Percentiles rank a stretch among this genome's conserved stretches.
phyloP scores from a whole-genome alignment of 768 basidiomycete species.

The Coprinopsis sp. region DNA sequence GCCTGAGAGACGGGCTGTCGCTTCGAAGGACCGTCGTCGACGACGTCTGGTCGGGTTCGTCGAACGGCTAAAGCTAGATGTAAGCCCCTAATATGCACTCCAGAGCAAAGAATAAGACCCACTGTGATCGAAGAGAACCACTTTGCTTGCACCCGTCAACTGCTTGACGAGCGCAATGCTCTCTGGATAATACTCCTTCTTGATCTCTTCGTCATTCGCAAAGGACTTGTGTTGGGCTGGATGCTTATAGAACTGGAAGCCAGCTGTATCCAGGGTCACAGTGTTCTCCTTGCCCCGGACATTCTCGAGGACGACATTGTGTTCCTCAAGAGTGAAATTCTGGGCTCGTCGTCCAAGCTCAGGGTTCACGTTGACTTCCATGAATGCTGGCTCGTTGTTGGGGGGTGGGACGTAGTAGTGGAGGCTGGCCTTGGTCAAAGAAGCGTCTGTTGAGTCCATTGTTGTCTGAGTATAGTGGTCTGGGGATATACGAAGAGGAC shows the following conservation, averaged over 20 bases:
- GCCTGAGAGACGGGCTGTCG: slow-evolving; percentile 41
- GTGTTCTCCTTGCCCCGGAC: slow-evolving; percentile 45
- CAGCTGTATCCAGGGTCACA: slow-evolving; percentile 43
- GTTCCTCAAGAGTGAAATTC: slow-evolving; percentile 29
- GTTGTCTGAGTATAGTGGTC: too few species aligned
- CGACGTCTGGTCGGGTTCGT: slow-evolving; percentile 32
- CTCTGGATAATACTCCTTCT: slow-evolving; percentile 57
- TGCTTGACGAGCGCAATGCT: slow-evolving; percentile 53
- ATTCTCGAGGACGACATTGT: slow-evolving; percentile 44
- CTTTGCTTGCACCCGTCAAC: slow-evolving; percentile 53
- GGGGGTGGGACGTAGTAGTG: slow-evolving; percentile 33
- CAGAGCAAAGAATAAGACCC: slow-evolving; percentile 24
- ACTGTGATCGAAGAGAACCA: slow-evolving; percentile 63
- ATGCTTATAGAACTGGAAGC: slow-evolving; percentile 42
- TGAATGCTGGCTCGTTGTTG: slow-evolving; percentile 38
- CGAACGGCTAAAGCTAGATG: slow-evolving; percentile 32
- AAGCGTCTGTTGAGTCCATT: background rate
- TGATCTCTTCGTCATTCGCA: slow-evolving; percentile 45
- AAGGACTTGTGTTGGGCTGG: slow-evolving; percentile 45
- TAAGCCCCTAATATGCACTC: too few species aligned
- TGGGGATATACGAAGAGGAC: too few species aligned
- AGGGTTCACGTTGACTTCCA: slow-evolving; percentile 29
- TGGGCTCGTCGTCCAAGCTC: slow-evolving; percentile 28
- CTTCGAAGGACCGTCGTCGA: slow-evolving; percentile 29
- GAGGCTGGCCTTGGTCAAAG: slow-evolving; percentile 27